phyloP scores from a whole-genome alignment of 140 eudicot genomes.

The Flaveria floridana region DNA sequence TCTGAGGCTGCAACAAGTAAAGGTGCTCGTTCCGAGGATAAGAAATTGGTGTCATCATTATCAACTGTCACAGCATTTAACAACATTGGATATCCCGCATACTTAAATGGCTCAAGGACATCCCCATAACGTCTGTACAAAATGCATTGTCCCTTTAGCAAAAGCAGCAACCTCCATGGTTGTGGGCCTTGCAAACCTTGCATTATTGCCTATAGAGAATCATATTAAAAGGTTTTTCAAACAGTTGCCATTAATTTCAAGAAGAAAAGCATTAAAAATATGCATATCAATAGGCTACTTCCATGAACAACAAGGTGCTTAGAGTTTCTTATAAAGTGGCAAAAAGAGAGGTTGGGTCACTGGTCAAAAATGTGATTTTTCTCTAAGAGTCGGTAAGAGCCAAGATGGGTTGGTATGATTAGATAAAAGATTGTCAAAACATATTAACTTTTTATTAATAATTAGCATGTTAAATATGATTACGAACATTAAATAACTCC shows the following conservation, averaged over 20 bases:
- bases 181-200: slow-evolving; percentile 99
- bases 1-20: slow-evolving; percentile 96
- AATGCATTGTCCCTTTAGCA: slow-evolving; percentile 92
- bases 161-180: slow-evolving; percentile 87
- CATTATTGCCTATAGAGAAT: slow-evolving; percentile 69
- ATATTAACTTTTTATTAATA: not conserved
- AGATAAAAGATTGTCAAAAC: not conserved
- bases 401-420: not conserved
- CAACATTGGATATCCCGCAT: slow-evolving; percentile 98
- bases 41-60: slow-evolving; percentile 78
- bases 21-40: slow-evolving; percentile 87
- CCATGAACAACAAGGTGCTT: slow-evolving; percentile 1
- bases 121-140: slow-evolving; percentile 84
- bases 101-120: slow-evolving; percentile 85
- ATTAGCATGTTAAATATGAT: not conserved
- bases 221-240: slow-evolving; percentile 16
- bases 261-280: slow-evolving; percentile 12
- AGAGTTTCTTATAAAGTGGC: not conserved
- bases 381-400: not conserved
- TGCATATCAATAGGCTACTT: slow-evolving; percentile 13
- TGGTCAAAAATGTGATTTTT: not conserved
- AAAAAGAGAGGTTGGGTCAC: slow-evolving; percentile 2
- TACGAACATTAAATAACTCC: not conserved
- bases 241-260: slow-evolving; percentile 18
- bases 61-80: slow-evolving; percentile 94